Conservation (phyloP, 768 basidiomycete species). For the Hygrophoropsis aurantiaca region DNA sequence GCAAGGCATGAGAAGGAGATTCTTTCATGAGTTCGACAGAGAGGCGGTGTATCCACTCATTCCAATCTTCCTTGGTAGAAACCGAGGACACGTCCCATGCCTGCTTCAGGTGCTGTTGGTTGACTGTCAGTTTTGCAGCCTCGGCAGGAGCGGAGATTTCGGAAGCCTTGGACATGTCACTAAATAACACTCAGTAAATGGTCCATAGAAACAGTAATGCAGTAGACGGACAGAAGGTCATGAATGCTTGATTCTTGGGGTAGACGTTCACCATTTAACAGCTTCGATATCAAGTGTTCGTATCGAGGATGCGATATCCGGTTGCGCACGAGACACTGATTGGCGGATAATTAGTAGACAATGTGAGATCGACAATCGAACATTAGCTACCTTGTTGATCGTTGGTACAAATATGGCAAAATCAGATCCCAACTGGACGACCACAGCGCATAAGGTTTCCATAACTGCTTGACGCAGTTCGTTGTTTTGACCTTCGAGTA, state of each 20-base stretch:
- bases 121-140: conserved; percentile 86
- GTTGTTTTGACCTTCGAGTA: conserved; percentile 70
- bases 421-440: conserved; percentile 92
- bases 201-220: neutral
- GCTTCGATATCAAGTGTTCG: conserved; percentile 83
- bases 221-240: conserved; percentile 56
- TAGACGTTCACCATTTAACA: conserved; percentile 88
- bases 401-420: conserved; percentile 98
- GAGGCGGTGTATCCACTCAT: conserved; percentile 91
- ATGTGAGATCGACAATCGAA: neutral
- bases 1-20: conserved; percentile 95
- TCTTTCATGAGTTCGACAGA: conserved; percentile 97
- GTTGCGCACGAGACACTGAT: conserved; percentile 72
- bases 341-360: conserved; percentile 1
- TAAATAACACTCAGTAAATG: conserved; percentile 30
- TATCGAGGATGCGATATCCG: conserved; percentile 81
- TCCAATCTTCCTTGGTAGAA: conserved; percentile 84
- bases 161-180: conserved; percentile 59
- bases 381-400: conserved; percentile 77
- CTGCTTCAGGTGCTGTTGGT: conserved; percentile 95
- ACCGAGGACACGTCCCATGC: conserved; percentile 90
- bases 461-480: conserved; percentile 86
- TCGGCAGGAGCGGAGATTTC: conserved; percentile 86
- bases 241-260: conserved; percentile 80
- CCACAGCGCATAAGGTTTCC: conserved; percentile 90